Evolutionary conservation across 2,329 filamentous ascomycete species (phyloP).

Genomic region (Exophiala dermatitidis): DNA sequence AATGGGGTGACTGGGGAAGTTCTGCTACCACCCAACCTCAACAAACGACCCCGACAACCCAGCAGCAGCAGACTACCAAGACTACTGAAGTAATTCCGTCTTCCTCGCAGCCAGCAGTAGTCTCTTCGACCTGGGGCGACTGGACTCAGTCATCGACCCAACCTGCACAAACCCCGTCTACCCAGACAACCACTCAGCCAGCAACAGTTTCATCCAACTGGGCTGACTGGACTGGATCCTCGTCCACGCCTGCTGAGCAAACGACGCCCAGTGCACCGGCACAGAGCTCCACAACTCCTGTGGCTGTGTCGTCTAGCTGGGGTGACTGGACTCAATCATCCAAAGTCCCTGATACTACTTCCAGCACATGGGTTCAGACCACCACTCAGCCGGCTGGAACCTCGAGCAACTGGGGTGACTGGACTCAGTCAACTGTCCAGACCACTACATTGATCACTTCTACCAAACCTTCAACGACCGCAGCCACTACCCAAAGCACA

Average conservation of each 20-base stretch:
- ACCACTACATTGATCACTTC: neutral
- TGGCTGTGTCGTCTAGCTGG: neutral
- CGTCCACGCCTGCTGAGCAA: neutral
- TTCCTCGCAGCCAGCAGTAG: neutral
- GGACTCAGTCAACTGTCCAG: neutral
- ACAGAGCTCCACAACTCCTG: neutral
- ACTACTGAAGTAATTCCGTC: neutral
- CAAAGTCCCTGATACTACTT: neutral
- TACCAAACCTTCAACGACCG: neutral
- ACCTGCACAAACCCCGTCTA: neutral
- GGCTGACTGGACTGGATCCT: neutral
- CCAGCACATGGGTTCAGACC: neutral
- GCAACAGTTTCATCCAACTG: neutral
- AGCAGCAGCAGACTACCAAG: neutral
- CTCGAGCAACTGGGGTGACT: neutral
- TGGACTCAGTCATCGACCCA: neutral
- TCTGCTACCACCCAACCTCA: neutral
- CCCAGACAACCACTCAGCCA: neutral
- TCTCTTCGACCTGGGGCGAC: conserved; percentile 1
- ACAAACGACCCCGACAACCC: neutral
- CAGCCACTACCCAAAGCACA: neutral
- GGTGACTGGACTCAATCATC: neutral
- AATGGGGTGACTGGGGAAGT: conserved; percentile 7
- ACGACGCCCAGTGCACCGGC: neutral
- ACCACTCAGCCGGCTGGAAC: neutral